Conservation (phyloP, 345 rosid species). For the Sisymbrium altissimum region DNA sequence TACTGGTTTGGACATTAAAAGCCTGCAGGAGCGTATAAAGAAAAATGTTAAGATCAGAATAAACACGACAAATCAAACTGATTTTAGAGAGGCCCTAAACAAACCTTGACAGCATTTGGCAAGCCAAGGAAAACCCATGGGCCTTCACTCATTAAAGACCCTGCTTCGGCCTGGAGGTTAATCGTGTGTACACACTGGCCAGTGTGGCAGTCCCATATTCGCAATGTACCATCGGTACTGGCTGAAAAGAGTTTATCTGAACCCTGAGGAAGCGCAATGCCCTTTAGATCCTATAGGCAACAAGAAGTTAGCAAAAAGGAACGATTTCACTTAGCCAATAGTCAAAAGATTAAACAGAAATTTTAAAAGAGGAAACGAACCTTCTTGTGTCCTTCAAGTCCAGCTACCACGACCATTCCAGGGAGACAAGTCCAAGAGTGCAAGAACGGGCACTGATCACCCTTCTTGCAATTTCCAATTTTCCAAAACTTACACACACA, state of each 20-base stretch:
- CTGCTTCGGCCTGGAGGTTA: conserved; percentile 45
- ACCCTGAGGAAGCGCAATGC: conserved; percentile 46
- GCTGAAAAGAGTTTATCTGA: conserved; percentile 59
- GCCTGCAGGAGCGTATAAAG: conserved; percentile 38
- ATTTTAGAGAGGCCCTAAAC: background rate
- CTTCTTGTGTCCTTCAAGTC: conserved; percentile 36
- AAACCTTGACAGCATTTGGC: conserved; percentile 56
- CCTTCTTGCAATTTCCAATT: conserved; percentile 31
- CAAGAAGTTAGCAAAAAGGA: background rate
- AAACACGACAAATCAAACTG: background rate
- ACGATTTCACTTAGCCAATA: background rate
- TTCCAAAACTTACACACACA: conserved; percentile 29
- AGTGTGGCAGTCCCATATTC: conserved; percentile 49
- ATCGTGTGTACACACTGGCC: conserved; percentile 40
- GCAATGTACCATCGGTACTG: conserved; percentile 46
- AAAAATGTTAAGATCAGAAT: background rate
- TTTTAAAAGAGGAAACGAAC: background rate
- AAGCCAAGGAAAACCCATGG: too few relatives aligned
- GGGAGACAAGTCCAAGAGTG: conserved; percentile 31
- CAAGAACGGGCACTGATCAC: conserved; percentile 31
- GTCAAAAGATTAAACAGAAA: background rate
- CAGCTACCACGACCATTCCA: conserved; percentile 27
- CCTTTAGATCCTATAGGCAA: conserved; percentile 38
- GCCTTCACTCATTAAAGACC: conserved; percentile 51
- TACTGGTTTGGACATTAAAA: conserved; percentile 38